Evolutionary conservation across 106 monocot genomes (phyloP).

Genomic region (Agapanthus africanus): DNA sequence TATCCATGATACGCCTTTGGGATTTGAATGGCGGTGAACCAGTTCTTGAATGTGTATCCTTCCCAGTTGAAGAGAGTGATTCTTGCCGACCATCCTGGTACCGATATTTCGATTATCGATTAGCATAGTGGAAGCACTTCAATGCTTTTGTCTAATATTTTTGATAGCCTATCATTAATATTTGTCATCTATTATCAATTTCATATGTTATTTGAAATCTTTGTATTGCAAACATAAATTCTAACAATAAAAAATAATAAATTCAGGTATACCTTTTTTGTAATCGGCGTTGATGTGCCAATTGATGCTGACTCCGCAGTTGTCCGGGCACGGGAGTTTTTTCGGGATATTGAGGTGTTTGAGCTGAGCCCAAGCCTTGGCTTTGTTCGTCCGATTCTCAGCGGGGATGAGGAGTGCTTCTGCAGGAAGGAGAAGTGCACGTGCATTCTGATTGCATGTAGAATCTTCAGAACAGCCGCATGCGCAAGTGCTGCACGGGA

Average conservation of each 20-base stretch:
- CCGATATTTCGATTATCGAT: too few relatives aligned
- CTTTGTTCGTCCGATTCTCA: slow-evolving; percentile 41
- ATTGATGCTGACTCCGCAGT: slow-evolving; percentile 69
- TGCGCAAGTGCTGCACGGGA: slow-evolving; percentile 82
- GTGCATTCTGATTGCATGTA: slow-evolving; percentile 46
- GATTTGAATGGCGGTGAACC: slow-evolving; percentile 51
- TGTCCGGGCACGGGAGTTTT: slow-evolving; percentile 45
- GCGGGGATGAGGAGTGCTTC: slow-evolving; percentile 58
- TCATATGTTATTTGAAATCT: too few relatives aligned
- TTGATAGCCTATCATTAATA: too few relatives aligned
- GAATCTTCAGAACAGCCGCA: slow-evolving; percentile 49
- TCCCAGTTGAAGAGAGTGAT: slow-evolving; percentile 77
- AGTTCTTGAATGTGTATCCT: slow-evolving; percentile 60
- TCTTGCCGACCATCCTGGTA: slow-evolving; percentile 60
- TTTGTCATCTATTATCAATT: too few relatives aligned
- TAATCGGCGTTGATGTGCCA: slow-evolving; percentile 58
- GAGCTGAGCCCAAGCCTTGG: slow-evolving; percentile 42
- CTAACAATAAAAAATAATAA: too few relatives aligned
- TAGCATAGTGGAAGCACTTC: too few relatives aligned
- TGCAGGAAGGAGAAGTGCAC: slow-evolving; percentile 49
- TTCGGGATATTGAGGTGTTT: slow-evolving; percentile 41
- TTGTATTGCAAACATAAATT: too few relatives aligned
- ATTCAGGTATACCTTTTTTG: slow-evolving; percentile 16
- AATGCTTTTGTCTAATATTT: too few relatives aligned
- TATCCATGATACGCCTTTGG: slow-evolving; percentile 25